Evolutionary conservation across 2,329 filamentous ascomycete species (phyloP).

Genomic region (Penicillium sumatraense): DNA sequence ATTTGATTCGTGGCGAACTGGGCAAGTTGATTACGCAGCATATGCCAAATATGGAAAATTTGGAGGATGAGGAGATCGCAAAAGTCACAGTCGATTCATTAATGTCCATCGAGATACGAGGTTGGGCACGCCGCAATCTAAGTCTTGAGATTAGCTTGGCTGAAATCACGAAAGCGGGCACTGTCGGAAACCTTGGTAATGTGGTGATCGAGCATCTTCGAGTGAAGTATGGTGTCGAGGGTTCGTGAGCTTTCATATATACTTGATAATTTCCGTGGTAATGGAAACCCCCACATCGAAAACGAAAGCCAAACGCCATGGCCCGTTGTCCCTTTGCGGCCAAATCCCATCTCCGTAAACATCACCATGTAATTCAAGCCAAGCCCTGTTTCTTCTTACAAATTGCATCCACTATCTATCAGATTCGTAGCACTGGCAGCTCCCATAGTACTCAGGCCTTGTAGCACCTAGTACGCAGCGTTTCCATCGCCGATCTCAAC

Average conservation of each 20-base stretch:
- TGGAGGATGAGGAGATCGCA: conserved; percentile 6
- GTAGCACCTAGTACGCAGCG: no score
- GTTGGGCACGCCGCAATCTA: conserved; percentile 12
- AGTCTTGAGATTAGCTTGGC: conserved; percentile 14
- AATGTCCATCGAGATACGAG: conserved; percentile 19
- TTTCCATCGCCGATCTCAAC: no score
- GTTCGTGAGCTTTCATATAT: background rate
- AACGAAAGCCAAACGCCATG: no score
- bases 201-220: background rate
- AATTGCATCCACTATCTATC: no score
- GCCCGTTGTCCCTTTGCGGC: no score
- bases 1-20: conserved; percentile 4
- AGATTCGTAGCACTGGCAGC: no score
- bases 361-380: no score
- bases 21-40: conserved; percentile 4
- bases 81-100: conserved; percentile 18
- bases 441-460: no score
- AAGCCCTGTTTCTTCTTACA: no score
- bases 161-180: conserved; percentile 16
- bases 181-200: background rate
- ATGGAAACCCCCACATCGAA: no score
- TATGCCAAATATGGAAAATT: conserved; percentile 8
- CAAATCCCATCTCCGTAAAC: no score
- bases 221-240: background rate
- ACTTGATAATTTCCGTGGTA: background rate